Evolutionary conservation across 2,329 filamentous ascomycete species (phyloP).

Genomic region (Teratosphaeria nubilosa): DNA sequence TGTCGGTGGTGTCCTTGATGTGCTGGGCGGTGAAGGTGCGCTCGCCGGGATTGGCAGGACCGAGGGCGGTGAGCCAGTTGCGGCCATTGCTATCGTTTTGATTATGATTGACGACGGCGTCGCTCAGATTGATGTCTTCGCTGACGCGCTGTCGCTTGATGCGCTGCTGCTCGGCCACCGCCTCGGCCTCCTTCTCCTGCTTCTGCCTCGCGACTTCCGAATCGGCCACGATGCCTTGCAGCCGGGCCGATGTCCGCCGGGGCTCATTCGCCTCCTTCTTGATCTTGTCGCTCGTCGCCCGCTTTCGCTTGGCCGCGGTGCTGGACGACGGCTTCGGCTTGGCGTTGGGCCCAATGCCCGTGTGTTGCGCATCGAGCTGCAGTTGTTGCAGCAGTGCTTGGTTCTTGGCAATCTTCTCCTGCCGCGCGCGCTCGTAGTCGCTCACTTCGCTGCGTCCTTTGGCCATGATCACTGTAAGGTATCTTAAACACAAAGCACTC

Average conservation of each 20-base stretch:
- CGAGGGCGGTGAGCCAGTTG: conserved; percentile 56
- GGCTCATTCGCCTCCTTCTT: conserved; percentile 48
- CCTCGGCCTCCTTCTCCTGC: conserved; percentile 53
- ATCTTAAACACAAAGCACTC: too few relatives aligned
- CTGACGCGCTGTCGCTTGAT: conserved; percentile 56
- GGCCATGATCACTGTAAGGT: conserved; percentile 6
- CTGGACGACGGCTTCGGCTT: conserved; percentile 40
- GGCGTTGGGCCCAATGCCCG: conserved; percentile 53
- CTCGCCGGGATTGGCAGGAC: conserved; percentile 68
- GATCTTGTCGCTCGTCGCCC: conserved; percentile 33
- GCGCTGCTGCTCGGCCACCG: conserved; percentile 45
- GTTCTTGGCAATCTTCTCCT: conserved; percentile 80
- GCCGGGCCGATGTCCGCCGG: conserved; percentile 50
- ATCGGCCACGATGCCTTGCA: conserved; percentile 54
- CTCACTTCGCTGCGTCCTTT: conserved; percentile 46
- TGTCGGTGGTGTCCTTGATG: conserved; percentile 66
- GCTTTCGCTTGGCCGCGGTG: conserved; percentile 29
- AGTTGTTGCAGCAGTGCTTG: conserved; percentile 73
- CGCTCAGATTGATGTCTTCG: conserved; percentile 59
- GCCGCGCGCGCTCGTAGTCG: conserved; percentile 74
- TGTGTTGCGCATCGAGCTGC: conserved; percentile 54
- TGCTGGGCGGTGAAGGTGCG: conserved; percentile 81
- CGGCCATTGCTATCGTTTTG: too few relatives aligned
- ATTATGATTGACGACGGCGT: conserved; percentile 61
- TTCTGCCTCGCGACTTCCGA: conserved; percentile 60